Conservation (phyloP, 1,139 yeast genomes). For the Scheffersomyces parashehatae region DNA sequence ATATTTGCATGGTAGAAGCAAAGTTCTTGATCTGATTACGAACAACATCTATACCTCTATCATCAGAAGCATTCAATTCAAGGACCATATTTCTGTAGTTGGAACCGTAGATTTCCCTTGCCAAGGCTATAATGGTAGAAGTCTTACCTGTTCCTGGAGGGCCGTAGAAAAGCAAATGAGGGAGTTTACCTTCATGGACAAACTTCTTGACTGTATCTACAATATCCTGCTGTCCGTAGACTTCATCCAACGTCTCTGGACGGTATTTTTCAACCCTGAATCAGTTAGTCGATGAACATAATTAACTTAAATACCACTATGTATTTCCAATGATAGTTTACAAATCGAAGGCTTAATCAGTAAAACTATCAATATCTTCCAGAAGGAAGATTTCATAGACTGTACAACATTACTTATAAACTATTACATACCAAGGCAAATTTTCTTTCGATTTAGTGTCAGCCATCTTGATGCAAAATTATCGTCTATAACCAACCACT, state of each 20-base stretch:
- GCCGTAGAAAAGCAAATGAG: constrained; percentile 90
- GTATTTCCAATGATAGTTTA: too few species aligned
- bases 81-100: constrained; percentile 85
- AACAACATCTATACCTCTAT: constrained; percentile 84
- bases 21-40: constrained; percentile 82
- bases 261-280: constrained; percentile 92
- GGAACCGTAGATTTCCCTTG: constrained; percentile 86
- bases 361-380: too few species aligned
- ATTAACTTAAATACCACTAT: too few species aligned
- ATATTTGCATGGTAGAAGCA: constrained; percentile 91
- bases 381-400: too few species aligned
- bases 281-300: constrained; percentile 19
- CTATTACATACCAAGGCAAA: constrained; percentile 42
- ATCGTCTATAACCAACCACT: too few species aligned
- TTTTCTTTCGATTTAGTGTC: constrained; percentile 24
- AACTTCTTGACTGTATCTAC: constrained; percentile 81
- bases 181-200: constrained; percentile 78
- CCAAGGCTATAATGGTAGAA: constrained; percentile 87
- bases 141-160: constrained; percentile 99
- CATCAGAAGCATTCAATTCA: constrained; percentile 87
- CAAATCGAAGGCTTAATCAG: too few species aligned
- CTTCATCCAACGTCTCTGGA: constrained; percentile 80
- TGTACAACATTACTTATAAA: too few species aligned
- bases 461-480: background rate
- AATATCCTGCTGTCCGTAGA: constrained; percentile 87